These are phyloP conservation scores for Diplocarpon mali DNA, from an alignment of 2,329 filamentous ascomycete genomes.

Conservation along the genomic window DNA sequence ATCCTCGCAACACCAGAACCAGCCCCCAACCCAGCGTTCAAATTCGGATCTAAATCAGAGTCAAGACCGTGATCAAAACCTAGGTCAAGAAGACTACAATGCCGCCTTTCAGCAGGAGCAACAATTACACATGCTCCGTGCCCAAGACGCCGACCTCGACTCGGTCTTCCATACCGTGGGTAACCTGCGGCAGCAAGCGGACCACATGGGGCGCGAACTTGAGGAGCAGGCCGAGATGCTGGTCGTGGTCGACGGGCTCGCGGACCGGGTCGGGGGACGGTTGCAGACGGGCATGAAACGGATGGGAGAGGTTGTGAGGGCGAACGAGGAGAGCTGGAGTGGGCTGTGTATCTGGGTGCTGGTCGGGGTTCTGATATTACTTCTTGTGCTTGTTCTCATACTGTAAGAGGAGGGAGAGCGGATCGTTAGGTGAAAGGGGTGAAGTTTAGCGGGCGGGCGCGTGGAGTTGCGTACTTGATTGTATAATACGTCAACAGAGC, in stretches of 20 bases:
- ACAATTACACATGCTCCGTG: slow-evolving; percentile 82
- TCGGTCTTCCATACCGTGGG: slow-evolving; percentile 89
- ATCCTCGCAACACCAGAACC: slow-evolving; percentile 30
- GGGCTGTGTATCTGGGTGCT: slow-evolving; percentile 85
- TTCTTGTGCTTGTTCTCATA: slow-evolving; percentile 68
- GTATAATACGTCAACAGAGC: no score
- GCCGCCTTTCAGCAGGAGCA: slow-evolving; percentile 82
- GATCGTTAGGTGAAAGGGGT: no score
- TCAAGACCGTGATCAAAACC: slow-evolving; percentile 31
- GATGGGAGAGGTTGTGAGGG: slow-evolving; percentile 71
- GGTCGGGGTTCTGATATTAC: slow-evolving; percentile 77
- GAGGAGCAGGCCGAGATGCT: slow-evolving; percentile 91
- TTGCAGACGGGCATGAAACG: slow-evolving; percentile 79
- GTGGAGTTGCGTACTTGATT: no score
- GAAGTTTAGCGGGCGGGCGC: no score
- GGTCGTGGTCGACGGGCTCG: slow-evolving; percentile 71
- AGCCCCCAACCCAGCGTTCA: slow-evolving; percentile 27
- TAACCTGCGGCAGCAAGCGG: slow-evolving; percentile 78
- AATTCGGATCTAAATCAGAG: slow-evolving; percentile 11
- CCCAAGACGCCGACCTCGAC: slow-evolving; percentile 89
- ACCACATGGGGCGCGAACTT: slow-evolving; percentile 91
- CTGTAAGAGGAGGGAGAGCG: slow-evolving; percentile 30
- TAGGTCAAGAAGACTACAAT: slow-evolving; percentile 38
- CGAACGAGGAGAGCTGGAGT: slow-evolving; percentile 80
- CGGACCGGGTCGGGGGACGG: slow-evolving; percentile 78